Percentiles rank a stretch among this genome's conserved stretches.
Conservation (phyloP, 495 filamentous ascomycete species). For the Aspergillus sclerotiicarbonarius region DNA sequence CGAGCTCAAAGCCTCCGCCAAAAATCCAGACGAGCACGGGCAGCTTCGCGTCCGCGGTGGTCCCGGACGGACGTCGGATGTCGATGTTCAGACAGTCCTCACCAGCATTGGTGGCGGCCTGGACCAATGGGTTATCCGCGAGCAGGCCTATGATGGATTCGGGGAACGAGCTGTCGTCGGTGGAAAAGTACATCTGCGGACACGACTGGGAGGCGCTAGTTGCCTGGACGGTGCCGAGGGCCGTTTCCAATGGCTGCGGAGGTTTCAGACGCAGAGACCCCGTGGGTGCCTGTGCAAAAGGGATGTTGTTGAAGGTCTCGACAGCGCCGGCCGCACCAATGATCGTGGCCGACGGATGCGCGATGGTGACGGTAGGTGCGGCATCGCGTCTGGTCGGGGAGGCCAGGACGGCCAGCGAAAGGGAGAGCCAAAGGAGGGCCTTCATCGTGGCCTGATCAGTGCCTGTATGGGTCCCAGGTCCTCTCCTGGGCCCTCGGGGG, state of each 20-base stretch:
- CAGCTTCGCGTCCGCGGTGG: conserved; percentile 50
- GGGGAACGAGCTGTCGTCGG: conserved; percentile 33
- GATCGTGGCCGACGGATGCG: conserved; percentile 47
- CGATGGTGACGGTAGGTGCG: conserved; percentile 44
- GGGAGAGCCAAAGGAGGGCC: conserved; percentile 5
- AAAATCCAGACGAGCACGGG: conserved; percentile 70
- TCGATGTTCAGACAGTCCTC: conserved; percentile 69
- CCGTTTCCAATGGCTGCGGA: conserved; percentile 51
- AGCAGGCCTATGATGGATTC: conserved; percentile 51
- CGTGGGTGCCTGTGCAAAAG: conserved; percentile 61
- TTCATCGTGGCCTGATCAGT: background rate
- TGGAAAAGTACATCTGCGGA: conserved; percentile 50
- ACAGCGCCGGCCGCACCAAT: conserved; percentile 41
- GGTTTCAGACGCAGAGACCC: conserved; percentile 57
- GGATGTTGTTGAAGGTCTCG: conserved; percentile 62
- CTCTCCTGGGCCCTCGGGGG: background rate
- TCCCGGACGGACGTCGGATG: conserved; percentile 60
- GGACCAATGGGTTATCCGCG: conserved; percentile 56
- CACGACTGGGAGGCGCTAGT: conserved; percentile 49
- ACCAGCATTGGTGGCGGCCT: conserved; percentile 41
- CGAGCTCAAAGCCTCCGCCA: conserved; percentile 64
- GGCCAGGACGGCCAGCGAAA: conserved; percentile 11
- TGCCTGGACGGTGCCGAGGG: conserved; percentile 52
- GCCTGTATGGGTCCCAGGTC: background rate
- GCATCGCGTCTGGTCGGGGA: conserved; percentile 22